phyloP scores from a whole-genome alignment of 225 moss, liverwort and hornwort species.

The Ulota crispa region DNA sequence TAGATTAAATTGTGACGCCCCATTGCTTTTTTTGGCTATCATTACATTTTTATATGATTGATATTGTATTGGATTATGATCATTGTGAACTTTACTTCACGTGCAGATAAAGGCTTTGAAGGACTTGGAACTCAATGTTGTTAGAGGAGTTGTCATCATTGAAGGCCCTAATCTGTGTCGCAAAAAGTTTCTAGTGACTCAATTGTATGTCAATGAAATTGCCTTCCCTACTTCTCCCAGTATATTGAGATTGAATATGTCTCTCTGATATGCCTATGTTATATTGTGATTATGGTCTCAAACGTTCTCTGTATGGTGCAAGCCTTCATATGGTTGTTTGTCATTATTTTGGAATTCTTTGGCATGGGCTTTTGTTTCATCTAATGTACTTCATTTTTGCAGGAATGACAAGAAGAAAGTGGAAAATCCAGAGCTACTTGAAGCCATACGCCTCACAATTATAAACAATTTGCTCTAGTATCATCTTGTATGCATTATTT shows the following conservation, averaged over 20 bases:
- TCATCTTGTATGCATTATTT: conserved; percentile 59
- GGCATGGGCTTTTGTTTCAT: too few species aligned
- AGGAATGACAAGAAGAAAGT: conserved; percentile 80
- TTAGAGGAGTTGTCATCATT: conserved; percentile 63
- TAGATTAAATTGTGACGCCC: too few species aligned
- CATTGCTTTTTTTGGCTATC: too few species aligned
- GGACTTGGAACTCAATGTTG: conserved; percentile 76
- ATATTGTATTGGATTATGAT: not conserved
- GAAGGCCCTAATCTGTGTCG: conserved; percentile 42
- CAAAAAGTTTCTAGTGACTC: conserved; percentile 80
- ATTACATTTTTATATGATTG: too few species aligned
- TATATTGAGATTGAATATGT: not conserved
- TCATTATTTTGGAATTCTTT: too few species aligned
- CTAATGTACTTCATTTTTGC: not conserved
- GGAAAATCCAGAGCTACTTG: conserved; percentile 80
- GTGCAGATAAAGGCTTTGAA: conserved; percentile 75
- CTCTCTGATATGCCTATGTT: not conserved
- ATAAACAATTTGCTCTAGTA: conserved; percentile 91
- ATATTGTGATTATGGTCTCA: too few species aligned
- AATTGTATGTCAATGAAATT: conserved; percentile 36
- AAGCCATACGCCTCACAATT: conserved; percentile 85
- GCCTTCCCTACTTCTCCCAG: not conserved
- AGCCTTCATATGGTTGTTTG: too few species aligned
- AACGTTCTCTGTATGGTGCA: not conserved
- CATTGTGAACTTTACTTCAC: not conserved